Percentiles rank a stretch among this genome's conserved stretches.
These are phyloP conservation scores for Tylopilus sp. DNA, from an alignment of 768 basidiomycete species.

Conservation along the genomic window DNA sequence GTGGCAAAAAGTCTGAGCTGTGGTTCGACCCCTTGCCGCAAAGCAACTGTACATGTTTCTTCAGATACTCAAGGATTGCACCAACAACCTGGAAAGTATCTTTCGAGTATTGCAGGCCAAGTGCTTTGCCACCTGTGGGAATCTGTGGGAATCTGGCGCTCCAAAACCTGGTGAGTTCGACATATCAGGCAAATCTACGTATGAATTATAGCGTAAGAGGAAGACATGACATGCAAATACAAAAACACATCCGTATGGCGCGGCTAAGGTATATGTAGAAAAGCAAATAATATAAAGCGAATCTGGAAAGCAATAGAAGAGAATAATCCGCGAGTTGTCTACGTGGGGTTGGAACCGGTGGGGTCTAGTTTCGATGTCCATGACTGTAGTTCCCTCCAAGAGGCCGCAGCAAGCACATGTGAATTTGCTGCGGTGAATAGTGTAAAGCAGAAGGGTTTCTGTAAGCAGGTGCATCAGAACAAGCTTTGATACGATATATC, in stretches of 20 bases:
- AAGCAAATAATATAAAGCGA: conserved; percentile 18
- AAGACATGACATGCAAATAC: conserved; percentile 3
- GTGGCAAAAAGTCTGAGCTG: no score
- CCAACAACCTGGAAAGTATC: no score
- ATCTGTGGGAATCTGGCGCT: no score
- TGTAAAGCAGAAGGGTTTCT: conserved; percentile 87
- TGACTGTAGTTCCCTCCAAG: conserved; percentile 74
- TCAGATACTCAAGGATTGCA: no score
- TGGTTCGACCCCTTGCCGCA: no score
- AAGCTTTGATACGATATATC: background rate
- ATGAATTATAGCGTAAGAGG: background rate
- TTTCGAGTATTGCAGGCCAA: no score
- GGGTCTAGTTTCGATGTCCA: conserved; percentile 88
- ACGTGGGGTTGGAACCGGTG: conserved; percentile 56
- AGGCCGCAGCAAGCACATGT: conserved; percentile 82
- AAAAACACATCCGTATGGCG: conserved; percentile 13
- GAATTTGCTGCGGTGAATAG: conserved; percentile 92
- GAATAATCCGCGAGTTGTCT: conserved; percentile 11
- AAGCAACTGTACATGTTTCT: no score
- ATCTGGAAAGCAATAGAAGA: background rate
- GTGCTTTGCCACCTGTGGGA: no score
- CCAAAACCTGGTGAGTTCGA: conserved; percentile 1
- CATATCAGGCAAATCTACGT: background rate
- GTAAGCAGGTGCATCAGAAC: conserved; percentile 8
- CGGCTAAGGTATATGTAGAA: conserved; percentile 29